phyloP scores from a whole-genome alignment of 371 early-diverging fungal species.

The Batrachochytrium dendrobatidis region DNA sequence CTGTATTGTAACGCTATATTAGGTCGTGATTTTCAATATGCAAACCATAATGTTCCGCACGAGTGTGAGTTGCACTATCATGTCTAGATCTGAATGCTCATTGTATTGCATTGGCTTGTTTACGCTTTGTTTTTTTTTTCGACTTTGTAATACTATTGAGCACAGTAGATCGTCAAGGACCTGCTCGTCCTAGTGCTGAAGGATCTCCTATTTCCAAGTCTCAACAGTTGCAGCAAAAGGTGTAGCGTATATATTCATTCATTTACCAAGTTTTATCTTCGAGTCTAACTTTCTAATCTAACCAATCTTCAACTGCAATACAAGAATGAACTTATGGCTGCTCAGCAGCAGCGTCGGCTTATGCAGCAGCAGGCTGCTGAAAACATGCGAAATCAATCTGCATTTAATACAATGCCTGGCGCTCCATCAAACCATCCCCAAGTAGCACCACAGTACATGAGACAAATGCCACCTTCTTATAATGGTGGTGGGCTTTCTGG shows the following conservation, averaged over 20 bases:
- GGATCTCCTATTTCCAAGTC: too few relatives aligned
- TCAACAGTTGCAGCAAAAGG: constrained; percentile 1
- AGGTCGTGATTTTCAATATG: too few relatives aligned
- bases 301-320: constrained; percentile 3
- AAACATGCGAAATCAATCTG: background rate
- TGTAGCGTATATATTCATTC: background rate
- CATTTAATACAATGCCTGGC: constrained; percentile 2
- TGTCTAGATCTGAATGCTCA: too few relatives aligned
- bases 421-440: background rate
- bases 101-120: too few relatives aligned
- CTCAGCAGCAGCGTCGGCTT: constrained; percentile 2
- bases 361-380: constrained; percentile 3
- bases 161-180: too few relatives aligned
- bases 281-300: background rate
- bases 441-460: background rate
- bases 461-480: background rate
- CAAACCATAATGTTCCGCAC: too few relatives aligned
- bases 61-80: too few relatives aligned
- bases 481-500: too few relatives aligned
- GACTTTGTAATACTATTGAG: too few relatives aligned
- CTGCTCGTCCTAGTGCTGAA: too few relatives aligned
- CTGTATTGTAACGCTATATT: too few relatives aligned
- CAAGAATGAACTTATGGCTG: background rate
- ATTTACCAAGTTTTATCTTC: background rate
- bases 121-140: too few relatives aligned